A percentile compares a stretch with the other conserved stretches of the same genome.
phyloP scores from a whole-genome alignment of 352 stramenopile species.

The Blastocystis sp. region DNA sequence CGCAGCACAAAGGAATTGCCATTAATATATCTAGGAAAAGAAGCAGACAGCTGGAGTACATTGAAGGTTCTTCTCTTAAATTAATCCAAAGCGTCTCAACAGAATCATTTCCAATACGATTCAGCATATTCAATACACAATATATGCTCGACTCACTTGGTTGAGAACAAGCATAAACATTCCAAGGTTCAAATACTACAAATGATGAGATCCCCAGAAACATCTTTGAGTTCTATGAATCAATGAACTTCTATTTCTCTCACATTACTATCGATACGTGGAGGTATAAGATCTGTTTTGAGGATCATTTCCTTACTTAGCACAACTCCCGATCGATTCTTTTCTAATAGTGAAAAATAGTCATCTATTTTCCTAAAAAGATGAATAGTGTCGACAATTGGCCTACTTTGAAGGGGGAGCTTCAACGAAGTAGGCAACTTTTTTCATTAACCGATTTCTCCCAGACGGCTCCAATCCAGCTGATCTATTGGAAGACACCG shows the following conservation, averaged over 20 bases:
- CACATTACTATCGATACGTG: not conserved
- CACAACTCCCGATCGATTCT: not conserved
- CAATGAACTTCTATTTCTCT: not conserved
- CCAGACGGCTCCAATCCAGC: not conserved
- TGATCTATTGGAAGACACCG: not conserved
- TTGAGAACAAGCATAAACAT: conserved; percentile 49
- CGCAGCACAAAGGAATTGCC: conserved; percentile 78
- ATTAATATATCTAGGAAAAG: conserved; percentile 69
- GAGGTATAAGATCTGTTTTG: conserved; percentile 36
- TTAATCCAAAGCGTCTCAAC: conserved; percentile 73
- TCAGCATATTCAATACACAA: conserved; percentile 25
- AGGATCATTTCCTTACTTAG: conserved; percentile 16
- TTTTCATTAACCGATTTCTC: not conserved
- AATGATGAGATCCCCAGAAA: conserved; percentile 5
- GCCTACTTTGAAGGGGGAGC: not conserved
- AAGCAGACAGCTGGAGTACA: conserved; percentile 49
- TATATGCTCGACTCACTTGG: conserved; percentile 15
- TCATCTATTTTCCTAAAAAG: conserved; percentile 20
- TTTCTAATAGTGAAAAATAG: not conserved
- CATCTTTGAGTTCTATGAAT: not conserved
- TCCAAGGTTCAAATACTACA: conserved; percentile 21
- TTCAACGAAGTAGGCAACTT: not conserved
- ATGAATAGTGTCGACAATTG: not conserved
- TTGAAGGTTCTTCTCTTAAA: conserved; percentile 77
- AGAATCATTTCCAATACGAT: not conserved